Conservation (phyloP, 805 yeast genomes). For the Kregervanrija fluxuum region DNA sequence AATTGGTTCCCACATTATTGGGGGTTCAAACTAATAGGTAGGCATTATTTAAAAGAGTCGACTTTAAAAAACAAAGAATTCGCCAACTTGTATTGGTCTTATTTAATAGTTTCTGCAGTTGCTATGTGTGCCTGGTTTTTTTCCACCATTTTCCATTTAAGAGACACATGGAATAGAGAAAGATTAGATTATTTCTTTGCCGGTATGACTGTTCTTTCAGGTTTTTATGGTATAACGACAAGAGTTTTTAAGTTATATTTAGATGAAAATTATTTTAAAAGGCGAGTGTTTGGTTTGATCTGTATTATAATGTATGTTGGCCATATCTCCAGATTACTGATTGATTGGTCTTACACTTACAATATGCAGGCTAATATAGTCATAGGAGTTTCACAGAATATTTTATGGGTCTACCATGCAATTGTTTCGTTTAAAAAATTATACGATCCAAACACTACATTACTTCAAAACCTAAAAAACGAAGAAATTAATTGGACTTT, state of each 20-base stretch:
- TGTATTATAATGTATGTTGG: constrained; percentile 46
- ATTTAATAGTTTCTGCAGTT: constrained; percentile 45
- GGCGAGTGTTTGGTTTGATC: constrained; percentile 31
- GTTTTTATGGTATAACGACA: constrained; percentile 60
- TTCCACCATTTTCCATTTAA: constrained; percentile 79
- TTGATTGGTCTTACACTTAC: constrained; percentile 86
- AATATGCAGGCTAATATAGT: constrained; percentile 86
- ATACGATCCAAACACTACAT: constrained; percentile 8
- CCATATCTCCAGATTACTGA: constrained; percentile 59
- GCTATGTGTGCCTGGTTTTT: constrained; percentile 86
- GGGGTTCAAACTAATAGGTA: constrained; percentile 32
- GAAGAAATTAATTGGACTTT: constrained; percentile 34
- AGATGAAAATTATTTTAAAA: constrained; percentile 18
- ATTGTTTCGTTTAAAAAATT: constrained; percentile 23
- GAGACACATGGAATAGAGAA: constrained; percentile 78
- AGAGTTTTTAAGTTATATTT: constrained; percentile 56
- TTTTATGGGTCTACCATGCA: constrained; percentile 38
- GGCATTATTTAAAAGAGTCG: constrained; percentile 15
- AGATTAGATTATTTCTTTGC: constrained; percentile 89
- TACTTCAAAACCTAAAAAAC: constrained; percentile 19
- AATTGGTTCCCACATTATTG: constrained; percentile 60
- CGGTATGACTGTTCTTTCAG: constrained; percentile 76
- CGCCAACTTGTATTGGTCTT: constrained; percentile 28
- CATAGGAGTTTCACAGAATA: constrained; percentile 71
- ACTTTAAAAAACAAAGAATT: constrained; percentile 17